Evolutionary conservation across 345 rosid species (phyloP).

Genomic region (Hibiscus mutabilis): DNA sequence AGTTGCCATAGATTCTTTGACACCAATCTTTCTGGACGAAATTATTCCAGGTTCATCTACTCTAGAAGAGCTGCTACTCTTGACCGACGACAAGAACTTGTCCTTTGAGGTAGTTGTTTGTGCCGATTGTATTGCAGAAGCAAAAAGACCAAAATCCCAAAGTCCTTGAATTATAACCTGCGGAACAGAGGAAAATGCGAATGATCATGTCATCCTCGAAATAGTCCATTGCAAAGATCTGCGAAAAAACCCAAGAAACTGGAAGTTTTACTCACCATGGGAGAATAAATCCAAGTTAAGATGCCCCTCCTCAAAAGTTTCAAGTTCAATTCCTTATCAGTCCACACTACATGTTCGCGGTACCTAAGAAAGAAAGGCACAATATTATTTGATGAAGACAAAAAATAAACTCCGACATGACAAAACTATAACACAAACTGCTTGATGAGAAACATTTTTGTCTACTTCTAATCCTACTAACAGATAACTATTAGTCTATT

Average conservation of each 20-base stretch:
- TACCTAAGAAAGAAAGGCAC: conserved; percentile 39
- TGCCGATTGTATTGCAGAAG: conserved; percentile 45
- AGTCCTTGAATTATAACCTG: conserved; percentile 76
- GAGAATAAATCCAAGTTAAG: conserved; percentile 70
- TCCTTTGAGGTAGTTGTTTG: conserved; percentile 24
- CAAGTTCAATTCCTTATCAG: conserved; percentile 47
- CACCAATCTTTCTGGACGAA: conserved; percentile 48
- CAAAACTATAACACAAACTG: background rate
- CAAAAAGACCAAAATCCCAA: conserved; percentile 63
- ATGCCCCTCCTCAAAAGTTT: conserved; percentile 77
- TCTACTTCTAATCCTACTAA: too few species aligned
- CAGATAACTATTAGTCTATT: too few species aligned
- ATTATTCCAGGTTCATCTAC: conserved; percentile 15
- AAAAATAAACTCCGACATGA: background rate
- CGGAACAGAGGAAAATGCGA: background rate
- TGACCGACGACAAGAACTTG: conserved; percentile 21
- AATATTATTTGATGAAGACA: background rate
- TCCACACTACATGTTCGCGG: conserved; percentile 74
- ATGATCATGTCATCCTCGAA: background rate
- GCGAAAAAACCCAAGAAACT: background rate
- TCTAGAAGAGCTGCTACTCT: conserved; percentile 27
- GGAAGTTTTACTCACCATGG: conserved; percentile 54
- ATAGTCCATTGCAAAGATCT: background rate
- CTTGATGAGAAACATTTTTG: background rate
- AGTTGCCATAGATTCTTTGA: conserved; percentile 32